A percentile compares a stretch with the other conserved stretches of the same genome.
phyloP scores from a whole-genome alignment of 148 eudicot species.

The Rhododendron vialii region DNA sequence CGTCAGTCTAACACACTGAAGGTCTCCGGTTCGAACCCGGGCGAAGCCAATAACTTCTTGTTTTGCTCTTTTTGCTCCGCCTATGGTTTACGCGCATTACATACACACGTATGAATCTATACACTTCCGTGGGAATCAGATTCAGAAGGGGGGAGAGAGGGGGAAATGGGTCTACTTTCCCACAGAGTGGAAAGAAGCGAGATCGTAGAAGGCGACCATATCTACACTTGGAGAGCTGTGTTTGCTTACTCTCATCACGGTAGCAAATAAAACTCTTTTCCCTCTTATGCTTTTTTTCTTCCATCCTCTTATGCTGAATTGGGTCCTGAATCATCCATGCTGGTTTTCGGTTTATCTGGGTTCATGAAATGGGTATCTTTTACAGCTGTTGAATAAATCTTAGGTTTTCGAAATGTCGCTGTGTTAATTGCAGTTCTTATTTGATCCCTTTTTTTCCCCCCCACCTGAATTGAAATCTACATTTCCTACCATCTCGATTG shows the following conservation, averaged over 20 bases:
- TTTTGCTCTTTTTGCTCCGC: neutral
- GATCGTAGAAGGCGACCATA: slow-evolving; percentile 27
- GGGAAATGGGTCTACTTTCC: slow-evolving; percentile 10
- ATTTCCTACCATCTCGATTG: neutral
- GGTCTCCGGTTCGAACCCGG: slow-evolving; percentile 98
- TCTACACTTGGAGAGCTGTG: slow-evolving; percentile 27
- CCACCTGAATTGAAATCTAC: neutral
- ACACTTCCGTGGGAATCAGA: neutral
- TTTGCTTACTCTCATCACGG: slow-evolving; percentile 29
- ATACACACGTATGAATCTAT: no score
- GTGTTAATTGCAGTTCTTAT: neutral
- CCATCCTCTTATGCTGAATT: neutral
- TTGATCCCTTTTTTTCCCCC: neutral
- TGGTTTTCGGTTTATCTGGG: neutral
- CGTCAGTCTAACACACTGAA: slow-evolving; percentile 98
- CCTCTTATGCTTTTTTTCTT: neutral
- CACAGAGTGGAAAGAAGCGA: slow-evolving; percentile 18
- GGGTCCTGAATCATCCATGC: neutral
- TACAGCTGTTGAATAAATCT: neutral
- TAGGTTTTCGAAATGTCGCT: neutral
- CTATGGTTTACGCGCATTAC: neutral
- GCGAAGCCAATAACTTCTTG: slow-evolving; percentile 46
- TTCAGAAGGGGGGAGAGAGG: neutral
- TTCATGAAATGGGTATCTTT: neutral
- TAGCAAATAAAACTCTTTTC: neutral